Evolutionary conservation across 2,329 filamentous ascomycete species (phyloP), one percentile per base, ranked within the genome.

Genomic region (Epichloe aotearoae): DNA sequence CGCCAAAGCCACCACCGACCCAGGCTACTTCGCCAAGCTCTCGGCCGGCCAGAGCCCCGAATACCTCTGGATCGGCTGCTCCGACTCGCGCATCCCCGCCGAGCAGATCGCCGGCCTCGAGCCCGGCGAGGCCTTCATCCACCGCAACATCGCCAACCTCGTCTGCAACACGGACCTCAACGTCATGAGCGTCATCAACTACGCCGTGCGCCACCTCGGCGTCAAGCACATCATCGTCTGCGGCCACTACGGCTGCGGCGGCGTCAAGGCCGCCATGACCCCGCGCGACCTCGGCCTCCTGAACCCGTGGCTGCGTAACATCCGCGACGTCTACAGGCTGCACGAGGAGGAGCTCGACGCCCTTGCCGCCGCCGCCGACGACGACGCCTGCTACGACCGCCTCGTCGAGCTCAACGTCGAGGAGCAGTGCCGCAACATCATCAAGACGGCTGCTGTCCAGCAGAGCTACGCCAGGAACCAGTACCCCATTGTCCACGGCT

Each of bases 101-200:
- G 91, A 90, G 62, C 86, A 86, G 62, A 82, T 96, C 65, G 82
- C 88, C 45, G 84, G 86, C 57, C 78, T 91, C 51, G 75, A 85
- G 62, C 87, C 89, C n/a, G 89, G 89, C 58, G 88, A 95, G 69
- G 84, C 91, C 61, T 96, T 95, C 67, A 84, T 94, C 58, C 88
- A 95, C 75, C 86, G 90, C 69, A 95, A 96, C 64, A 95, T 95
- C 67, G 89, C 88, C 70, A 95, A 95, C 73, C 76, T 94, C 57
- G 77, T 95, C 52, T 81, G 82, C 69, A 80, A 83, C 63, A 83
- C 81, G 56, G 90, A 96, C 64, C 77, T 94, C 62, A 89, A 83
- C 67, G 81, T 83, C 47, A 82, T 87, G 65, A 79, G 79, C 64
- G 88, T 95, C 60, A 87, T 95, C 68, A 83, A 93, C 64, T 96